Base-by-base conservation (phyloP, 2,329 filamentous ascomycete species). In the Diaporthe citrichinensis region DNA sequence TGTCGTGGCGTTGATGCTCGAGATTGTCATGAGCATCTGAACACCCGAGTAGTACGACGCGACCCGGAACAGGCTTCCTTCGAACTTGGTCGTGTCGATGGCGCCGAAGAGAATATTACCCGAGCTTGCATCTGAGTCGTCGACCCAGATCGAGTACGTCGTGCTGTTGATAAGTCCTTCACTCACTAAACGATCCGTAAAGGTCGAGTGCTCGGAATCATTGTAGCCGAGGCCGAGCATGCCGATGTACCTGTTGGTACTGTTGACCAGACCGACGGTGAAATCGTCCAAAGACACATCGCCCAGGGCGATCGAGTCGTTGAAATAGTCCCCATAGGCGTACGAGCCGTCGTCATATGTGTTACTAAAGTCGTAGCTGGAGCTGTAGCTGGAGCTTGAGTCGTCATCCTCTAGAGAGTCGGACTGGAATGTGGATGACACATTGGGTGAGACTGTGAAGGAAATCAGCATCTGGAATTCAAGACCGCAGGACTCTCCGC, bases 121-220 rank as follows among this genome's bases (percentile, higher is more conserved):
- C 1, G 81, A 80, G 10, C 62, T 71, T 12, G 78, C 82, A 10
- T 79, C 71, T 23, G 78, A 74, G 57, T 80, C 76, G 74, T 83
- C 79, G 20, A 83, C 78, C 81, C 82, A 83, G 75, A 83, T 80
- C 75, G 82, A 83, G 76, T 81, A 83, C 23, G 81, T 80, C 20
- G 78, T 79, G 23, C 78, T 80, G 57, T 78, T 78, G 75, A 82
- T 81, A 44, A 80, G 78, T 28, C 80, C 81, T 4, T 76, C 71
- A 14, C 76, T 76, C 23, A 82, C 76, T 49, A 83, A 73, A 31
- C 79, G 79, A 73, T 83, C 79, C n/a, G 78, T 76, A n/a, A 82
- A 80, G 39, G 61, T 74, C 46, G 72, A 76, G 12, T 58, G 49
- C 7, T 59, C 55, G 34, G 75, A 78, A 9, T 59, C 34, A 73